These are phyloP conservation scores for Globisporangium ultimum DNA, from an alignment of 352 stramenopile species.

Conservation along the genomic window DNA sequence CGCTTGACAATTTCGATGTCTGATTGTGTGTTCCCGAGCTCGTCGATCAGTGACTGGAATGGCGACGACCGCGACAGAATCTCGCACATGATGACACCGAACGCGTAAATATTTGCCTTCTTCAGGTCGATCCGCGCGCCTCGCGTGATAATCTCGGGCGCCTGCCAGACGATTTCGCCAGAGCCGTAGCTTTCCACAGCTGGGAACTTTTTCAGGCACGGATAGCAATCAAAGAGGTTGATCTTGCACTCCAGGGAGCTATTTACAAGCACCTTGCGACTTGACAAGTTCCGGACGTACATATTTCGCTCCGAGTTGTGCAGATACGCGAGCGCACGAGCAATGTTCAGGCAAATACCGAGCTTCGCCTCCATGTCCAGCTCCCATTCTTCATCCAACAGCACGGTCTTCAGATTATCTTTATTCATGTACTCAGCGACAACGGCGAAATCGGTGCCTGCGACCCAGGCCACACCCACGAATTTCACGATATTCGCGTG, in stretches of 20 bases:
- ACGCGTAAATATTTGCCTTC: slow-evolving; percentile 63
- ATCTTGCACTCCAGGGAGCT: slow-evolving; percentile 49
- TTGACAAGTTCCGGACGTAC: slow-evolving; percentile 46
- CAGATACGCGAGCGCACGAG: slow-evolving; percentile 55
- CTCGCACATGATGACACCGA: slow-evolving; percentile 58
- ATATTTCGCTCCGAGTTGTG: slow-evolving; percentile 48
- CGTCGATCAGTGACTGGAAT: slow-evolving; percentile 43
- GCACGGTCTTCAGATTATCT: slow-evolving; percentile 55
- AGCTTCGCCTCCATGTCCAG: slow-evolving; percentile 53
- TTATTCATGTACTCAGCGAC: slow-evolving; percentile 78
- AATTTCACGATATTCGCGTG: slow-evolving; percentile 69
- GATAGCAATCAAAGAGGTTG: slow-evolving; percentile 56
- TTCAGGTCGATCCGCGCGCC: slow-evolving; percentile 39
- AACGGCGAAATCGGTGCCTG: slow-evolving; percentile 71
- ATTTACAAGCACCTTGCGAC: slow-evolving; percentile 56
- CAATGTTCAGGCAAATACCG: slow-evolving; percentile 68
- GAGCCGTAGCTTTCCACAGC: slow-evolving; percentile 32
- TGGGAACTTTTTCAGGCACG: slow-evolving; percentile 26
- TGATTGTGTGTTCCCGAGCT: slow-evolving; percentile 47
- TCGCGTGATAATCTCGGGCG: slow-evolving; percentile 50
- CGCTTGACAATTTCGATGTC: slow-evolving; percentile 46
- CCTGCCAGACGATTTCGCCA: slow-evolving; percentile 44
- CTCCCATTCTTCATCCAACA: slow-evolving; percentile 49
- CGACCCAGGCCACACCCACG: slow-evolving; percentile 65
- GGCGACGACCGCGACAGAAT: slow-evolving; percentile 48